These are phyloP conservation scores for Zygosaccharomyces kombuchaensis DNA, from an alignment of 805 yeast species.

Conservation along the genomic window DNA sequence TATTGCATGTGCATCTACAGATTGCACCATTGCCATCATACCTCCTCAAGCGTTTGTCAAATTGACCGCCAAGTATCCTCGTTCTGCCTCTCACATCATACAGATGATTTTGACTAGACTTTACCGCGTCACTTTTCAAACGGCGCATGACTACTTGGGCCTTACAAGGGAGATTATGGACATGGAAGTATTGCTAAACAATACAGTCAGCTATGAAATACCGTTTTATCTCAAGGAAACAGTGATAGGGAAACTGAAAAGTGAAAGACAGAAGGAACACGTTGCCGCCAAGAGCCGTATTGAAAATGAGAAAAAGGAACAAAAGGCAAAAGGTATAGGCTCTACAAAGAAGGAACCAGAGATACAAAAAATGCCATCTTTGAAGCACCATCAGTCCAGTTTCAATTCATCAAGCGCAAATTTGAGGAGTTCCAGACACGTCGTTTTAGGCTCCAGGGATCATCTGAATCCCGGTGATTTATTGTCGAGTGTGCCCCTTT, in stretches of 20 bases:
- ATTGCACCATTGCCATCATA: constrained; percentile 85
- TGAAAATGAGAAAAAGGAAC: constrained; percentile 5
- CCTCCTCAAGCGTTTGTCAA: constrained; percentile 79
- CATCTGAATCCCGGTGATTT: constrained; percentile 79
- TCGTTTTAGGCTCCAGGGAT: constrained; percentile 50
- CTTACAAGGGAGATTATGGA: constrained; percentile 74
- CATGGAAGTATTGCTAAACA: constrained; percentile 66
- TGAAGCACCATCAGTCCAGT: constrained; percentile 7
- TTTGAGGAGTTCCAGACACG: constrained; percentile 40
- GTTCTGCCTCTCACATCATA: constrained; percentile 88
- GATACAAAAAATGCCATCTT: constrained; percentile 10
- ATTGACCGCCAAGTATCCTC: constrained; percentile 70
- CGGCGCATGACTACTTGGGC: constrained; percentile 83
- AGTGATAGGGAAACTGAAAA: constrained; percentile 43
- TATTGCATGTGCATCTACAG: constrained; percentile 68
- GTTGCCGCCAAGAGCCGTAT: constrained; percentile 1
- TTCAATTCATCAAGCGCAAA: constrained; percentile 8
- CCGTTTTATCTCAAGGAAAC: constrained; percentile 65
- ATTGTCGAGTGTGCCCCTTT: constrained; percentile 72
- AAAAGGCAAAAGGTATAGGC: constrained; percentile 9
- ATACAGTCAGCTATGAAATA: constrained; percentile 42
- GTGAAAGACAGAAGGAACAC: constrained; percentile 5
- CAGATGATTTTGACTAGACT: constrained; percentile 86
- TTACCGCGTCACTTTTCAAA: constrained; percentile 85
- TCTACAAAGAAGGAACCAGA: constrained; percentile 1